Base-by-base conservation (phyloP, 257 asterid genomes). In the Schizonepeta tenuifolia region DNA sequence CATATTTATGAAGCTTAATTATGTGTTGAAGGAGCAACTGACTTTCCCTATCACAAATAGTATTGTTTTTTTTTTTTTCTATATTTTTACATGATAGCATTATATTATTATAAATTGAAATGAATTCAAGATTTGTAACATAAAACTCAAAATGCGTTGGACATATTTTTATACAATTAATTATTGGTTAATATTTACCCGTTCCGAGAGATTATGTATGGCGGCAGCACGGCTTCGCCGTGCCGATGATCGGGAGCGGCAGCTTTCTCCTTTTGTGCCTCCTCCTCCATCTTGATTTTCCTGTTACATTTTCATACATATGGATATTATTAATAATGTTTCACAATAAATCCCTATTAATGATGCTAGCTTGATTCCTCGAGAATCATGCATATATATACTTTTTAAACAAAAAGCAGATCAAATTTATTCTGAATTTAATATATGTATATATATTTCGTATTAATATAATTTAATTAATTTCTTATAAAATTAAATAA, bases 121-220 rank as follows among this genome's bases (percentile, higher is more conserved):
- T 31, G 5, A 31, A 31, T 31, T 31, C 36, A 28, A 28, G 3
- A 28, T 0, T 28, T n/a, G n/a, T n/a, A n/a, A 28, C 33, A 28
- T 28, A 28, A 28, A 28, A 28, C n/a, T 43, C 50, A 13, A 11
- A 9, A 44, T 44, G 33, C 33, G 33, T 28, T 28, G 3, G n/a
- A n/a, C n/a, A n/a, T n/a, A n/a, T n/a, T n/a, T n/a, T n/a, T n/a
- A n/a, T n/a, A n/a, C n/a, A n/a, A n/a, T n/a, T 44, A 44, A 13
- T 44, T 13, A 13, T 13, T 9, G 4, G 2, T 13, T 6, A n/a
- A 6, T 5, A 0, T 6, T 51, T 58, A 88, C 96, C 90, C 92
- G 76, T 77, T 90, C 96, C 24, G 95, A 90, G 66, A 84, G 92
- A 68, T 86, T 90, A 65, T 90, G 96, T 28, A 80, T 35, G 18